Evolutionary conservation across 148 eudicot species (phyloP).

Genomic region (Camellia lanceoleosa): DNA sequence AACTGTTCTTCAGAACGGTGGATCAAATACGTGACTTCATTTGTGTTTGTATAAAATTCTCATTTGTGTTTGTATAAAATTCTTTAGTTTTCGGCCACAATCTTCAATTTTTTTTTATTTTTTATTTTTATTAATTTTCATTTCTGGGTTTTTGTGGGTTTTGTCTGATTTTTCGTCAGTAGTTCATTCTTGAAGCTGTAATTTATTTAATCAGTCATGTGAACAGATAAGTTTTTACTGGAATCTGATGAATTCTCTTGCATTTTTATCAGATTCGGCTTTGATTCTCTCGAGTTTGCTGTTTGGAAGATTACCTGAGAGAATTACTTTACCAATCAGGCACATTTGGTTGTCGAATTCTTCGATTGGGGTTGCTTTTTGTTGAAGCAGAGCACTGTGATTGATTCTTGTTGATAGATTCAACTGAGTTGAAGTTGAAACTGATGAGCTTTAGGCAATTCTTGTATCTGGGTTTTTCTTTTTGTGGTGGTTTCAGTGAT

Average conservation of each 20-base stretch:
- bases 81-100: background rate
- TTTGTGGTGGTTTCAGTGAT: conserved; percentile 44
- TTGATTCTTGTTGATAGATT: background rate
- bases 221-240: conserved; percentile 6
- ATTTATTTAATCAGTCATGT: background rate
- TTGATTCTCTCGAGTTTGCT: background rate
- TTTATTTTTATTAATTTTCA: background rate
- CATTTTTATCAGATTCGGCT: conserved; percentile 17
- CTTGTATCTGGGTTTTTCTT: conserved; percentile 31
- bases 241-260: conserved; percentile 13
- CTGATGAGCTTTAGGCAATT: conserved; percentile 36
- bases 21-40: background rate
- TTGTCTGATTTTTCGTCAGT: background rate
- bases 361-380: background rate
- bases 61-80: too few relatives aligned
- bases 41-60: too few relatives aligned
- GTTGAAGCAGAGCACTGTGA: background rate
- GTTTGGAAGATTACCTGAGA: background rate
- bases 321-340: background rate
- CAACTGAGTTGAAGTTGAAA: conserved; percentile 20
- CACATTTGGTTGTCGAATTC: background rate
- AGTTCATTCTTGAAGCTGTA: conserved; percentile 4
- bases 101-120: background rate
- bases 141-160: conserved; percentile 8
- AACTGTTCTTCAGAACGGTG: background rate